phyloP scores from a whole-genome alignment of 345 rosid genomes.

The Salix caprea region DNA sequence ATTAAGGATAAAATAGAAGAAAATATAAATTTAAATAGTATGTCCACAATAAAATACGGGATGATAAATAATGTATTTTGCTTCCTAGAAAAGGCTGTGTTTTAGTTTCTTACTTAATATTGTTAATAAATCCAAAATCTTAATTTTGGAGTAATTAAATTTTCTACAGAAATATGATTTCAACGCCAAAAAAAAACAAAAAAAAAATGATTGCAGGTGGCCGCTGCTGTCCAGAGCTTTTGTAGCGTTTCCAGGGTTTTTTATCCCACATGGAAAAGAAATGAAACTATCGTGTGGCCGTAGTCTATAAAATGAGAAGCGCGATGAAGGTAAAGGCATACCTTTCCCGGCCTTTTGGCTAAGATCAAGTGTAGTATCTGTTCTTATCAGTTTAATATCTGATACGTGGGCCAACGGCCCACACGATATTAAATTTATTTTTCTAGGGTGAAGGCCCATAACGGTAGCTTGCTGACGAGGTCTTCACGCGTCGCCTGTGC shows the following conservation, averaged over 20 bases:
- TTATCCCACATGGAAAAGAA: background rate
- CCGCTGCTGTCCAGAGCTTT: background rate
- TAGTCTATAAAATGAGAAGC: background rate
- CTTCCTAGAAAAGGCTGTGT: no score
- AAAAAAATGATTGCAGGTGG: no score
- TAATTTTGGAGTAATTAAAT: no score
- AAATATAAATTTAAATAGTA: no score
- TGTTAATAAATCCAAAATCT: no score
- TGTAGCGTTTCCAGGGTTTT: background rate
- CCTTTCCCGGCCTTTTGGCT: conserved; percentile 71
- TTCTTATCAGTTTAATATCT: conserved; percentile 16
- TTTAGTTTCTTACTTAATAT: no score
- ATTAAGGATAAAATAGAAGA: no score
- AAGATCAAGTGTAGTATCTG: conserved; percentile 35
- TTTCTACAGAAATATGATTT: no score
- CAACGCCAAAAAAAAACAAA: no score
- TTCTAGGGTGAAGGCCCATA: rapidly evolving
- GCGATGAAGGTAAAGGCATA: rapidly evolving
- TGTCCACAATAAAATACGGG: no score
- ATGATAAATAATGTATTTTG: no score
- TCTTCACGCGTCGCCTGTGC: background rate
- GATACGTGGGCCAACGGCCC: background rate
- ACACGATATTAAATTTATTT: conserved; percentile 20
- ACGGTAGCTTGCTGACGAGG: conserved; percentile 15
- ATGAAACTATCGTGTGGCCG: rapidly evolving